Evolutionary conservation across 495 filamentous ascomycete species (phyloP).

Genomic region (Lasiosphaeria hispida): DNA sequence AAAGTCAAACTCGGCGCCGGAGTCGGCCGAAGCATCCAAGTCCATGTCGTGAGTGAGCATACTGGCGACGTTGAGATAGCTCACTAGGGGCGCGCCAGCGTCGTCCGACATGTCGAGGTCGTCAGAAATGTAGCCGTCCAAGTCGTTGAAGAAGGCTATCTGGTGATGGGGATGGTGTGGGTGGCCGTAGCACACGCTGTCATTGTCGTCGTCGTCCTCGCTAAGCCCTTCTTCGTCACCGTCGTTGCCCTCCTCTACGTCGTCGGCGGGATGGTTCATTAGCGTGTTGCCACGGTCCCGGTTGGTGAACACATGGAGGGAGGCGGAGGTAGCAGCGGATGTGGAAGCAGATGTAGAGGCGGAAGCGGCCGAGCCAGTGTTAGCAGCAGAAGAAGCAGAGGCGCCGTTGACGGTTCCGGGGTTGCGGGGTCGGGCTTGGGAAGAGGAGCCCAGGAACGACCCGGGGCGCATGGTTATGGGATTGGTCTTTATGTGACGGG

Average conservation of each 20-base stretch:
- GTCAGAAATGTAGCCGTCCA: slow-evolving; percentile 24
- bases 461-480: slow-evolving; percentile 3
- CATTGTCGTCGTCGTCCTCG: slow-evolving; percentile 24
- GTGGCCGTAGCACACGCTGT: slow-evolving; percentile 7
- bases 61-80: slow-evolving; percentile 15
- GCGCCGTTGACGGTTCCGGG: not conserved
- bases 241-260: slow-evolving; percentile 20
- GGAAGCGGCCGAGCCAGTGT: not conserved
- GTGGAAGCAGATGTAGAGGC: not conserved
- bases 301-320: not conserved
- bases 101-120: slow-evolving; percentile 21
- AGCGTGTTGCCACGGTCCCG: slow-evolving; percentile 8
- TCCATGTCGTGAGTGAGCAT: slow-evolving; percentile 26
- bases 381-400: not conserved
- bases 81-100: slow-evolving; percentile 22
- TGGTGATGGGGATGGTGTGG: not conserved
- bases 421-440: not conserved
- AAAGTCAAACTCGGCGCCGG: not conserved
- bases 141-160: slow-evolving; percentile 2
- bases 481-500: not conserved
- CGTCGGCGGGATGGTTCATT: slow-evolving; percentile 17
- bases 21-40: slow-evolving; percentile 8
- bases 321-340: not conserved
- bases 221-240: slow-evolving; percentile 13
- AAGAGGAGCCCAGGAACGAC: not conserved